Evolutionary conservation across 306 rosid species (phyloP), one percentile per base, ranked within the genome.

Genomic region (Castanea crenata): DNA sequence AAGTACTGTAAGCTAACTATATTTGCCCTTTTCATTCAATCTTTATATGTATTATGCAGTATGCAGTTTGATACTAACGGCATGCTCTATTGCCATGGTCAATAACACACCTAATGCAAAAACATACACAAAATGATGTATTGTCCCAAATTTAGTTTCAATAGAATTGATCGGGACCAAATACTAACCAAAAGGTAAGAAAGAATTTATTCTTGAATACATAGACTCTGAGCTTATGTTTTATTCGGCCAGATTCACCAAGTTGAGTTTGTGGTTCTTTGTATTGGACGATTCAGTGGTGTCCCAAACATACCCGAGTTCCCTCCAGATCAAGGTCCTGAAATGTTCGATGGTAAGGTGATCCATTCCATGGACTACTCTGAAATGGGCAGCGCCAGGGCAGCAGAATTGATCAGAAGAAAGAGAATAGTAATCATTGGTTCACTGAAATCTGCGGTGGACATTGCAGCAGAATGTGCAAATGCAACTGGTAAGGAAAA

Each of bases 311-410:
- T 90, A 65, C 94, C 92, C 19, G 67, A 85, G 63, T 85, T 85
- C 35, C 79, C 89, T 9, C 27, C 73, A 0, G 86, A 86, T 70
- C 71, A 82, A 81, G 89, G 92, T 0, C 91, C 92, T 12, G 89
- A 87, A 73, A 82, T 77, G 76, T 90, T 90, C 31, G 23, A 59
- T 25, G 91, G 92, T 4, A 75, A 73, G 71, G 92, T 90, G 67
- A 52, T 88, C 78, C 92, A 90, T 38, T 85, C 92, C 38, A 85
- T 88, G 90, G 89, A 86, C 14, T 90, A 83, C 75, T 83, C 89
- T 20, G 65, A 81, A 31, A 75, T 90, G 81, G 79, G 80, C 20
- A 81, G 79, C 6, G 81, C 44, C 2, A 41, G 9, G 62, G 90
- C 84, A 56, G 85, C 80, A 59, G 56, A 88, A 74, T 41, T 90